A percentile compares a stretch with the other conserved stretches of the same genome.
These are phyloP conservation scores for Colletotrichum euphorbiae DNA, from an alignment of 2,329 filamentous ascomycete genomes.

Conservation along the genomic window DNA sequence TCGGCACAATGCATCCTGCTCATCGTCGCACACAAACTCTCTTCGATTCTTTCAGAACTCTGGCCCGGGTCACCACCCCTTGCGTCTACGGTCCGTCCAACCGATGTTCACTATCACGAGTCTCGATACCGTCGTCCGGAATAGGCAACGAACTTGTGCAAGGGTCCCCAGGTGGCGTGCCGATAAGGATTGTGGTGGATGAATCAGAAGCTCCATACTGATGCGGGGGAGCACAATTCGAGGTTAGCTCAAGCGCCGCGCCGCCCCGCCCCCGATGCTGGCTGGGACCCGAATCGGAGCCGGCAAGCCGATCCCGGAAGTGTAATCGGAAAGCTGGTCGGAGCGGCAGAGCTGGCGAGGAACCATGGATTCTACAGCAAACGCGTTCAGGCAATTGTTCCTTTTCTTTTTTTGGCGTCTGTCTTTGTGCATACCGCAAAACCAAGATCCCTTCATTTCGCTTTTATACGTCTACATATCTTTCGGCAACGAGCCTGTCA, in stretches of 20 bases:
- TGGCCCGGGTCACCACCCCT: background rate
- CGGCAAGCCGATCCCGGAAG: conserved; percentile 1
- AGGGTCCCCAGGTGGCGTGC: background rate
- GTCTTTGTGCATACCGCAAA: no score
- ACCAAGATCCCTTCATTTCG: no score
- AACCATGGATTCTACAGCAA: no score
- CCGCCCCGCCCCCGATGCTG: background rate
- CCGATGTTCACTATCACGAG: background rate
- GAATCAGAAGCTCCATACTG: background rate
- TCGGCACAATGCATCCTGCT: background rate
- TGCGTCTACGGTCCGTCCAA: background rate
- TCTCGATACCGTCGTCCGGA: background rate
- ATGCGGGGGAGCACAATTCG: background rate
- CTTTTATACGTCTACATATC: no score
- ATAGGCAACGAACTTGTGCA: background rate
- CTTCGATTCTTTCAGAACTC: background rate
- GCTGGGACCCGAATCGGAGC: conserved; percentile 3
- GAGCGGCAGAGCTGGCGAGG: background rate
- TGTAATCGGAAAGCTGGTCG: background rate
- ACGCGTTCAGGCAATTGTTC: no score
- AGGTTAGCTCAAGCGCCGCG: conserved; percentile 21
- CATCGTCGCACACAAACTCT: background rate
- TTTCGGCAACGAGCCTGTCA: no score
- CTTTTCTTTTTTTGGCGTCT: no score
- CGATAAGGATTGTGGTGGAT: background rate